These are phyloP conservation scores for Umbelopsis sp. DNA, from an alignment of 192 early-diverging fungal species.

Conservation along the genomic window DNA sequence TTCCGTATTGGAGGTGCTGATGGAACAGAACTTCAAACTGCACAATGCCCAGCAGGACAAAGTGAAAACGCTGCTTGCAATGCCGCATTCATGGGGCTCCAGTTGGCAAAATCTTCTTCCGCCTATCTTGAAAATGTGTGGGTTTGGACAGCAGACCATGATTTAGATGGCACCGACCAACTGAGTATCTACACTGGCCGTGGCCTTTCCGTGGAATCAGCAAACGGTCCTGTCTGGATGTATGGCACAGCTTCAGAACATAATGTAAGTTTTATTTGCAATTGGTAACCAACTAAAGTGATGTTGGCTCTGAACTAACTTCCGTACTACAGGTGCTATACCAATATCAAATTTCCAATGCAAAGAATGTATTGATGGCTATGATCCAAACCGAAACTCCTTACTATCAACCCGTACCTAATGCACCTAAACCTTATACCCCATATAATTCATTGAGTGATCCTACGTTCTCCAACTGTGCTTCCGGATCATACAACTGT, in stretches of 20 bases:
- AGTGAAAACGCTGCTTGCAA: constrained; percentile 9
- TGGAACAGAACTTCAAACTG: constrained; percentile 27
- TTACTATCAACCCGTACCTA: constrained; percentile 39
- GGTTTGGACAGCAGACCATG: constrained; percentile 47
- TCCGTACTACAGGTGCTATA: constrained; percentile 17
- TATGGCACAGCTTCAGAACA: constrained; percentile 41
- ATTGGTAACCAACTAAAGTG: too few species aligned
- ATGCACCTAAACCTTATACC: constrained; percentile 28
- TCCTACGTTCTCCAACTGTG: constrained; percentile 34
- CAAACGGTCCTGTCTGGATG: constrained; percentile 34
- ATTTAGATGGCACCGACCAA: constrained; percentile 26
- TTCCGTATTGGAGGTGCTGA: constrained; percentile 39
- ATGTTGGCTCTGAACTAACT: too few species aligned
- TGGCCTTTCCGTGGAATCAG: constrained; percentile 37
- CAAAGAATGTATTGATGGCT: constrained; percentile 38
- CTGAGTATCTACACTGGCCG: constrained; percentile 42
- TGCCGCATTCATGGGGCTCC: constrained; percentile 27
- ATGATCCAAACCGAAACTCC: constrained; percentile 48
- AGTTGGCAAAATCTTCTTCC: constrained; percentile 34
- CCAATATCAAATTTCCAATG: constrained; percentile 38
- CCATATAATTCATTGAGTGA: constrained; percentile 17
- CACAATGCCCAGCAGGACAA: constrained; percentile 20
- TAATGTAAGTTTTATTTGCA: constrained; percentile 7
- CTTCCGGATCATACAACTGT: constrained; percentile 5
- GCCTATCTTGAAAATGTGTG: constrained; percentile 45